These are phyloP conservation scores for Irpex sp. DNA, from an alignment of 1,284 basidiomycete genomes.

Conservation along the genomic window DNA sequence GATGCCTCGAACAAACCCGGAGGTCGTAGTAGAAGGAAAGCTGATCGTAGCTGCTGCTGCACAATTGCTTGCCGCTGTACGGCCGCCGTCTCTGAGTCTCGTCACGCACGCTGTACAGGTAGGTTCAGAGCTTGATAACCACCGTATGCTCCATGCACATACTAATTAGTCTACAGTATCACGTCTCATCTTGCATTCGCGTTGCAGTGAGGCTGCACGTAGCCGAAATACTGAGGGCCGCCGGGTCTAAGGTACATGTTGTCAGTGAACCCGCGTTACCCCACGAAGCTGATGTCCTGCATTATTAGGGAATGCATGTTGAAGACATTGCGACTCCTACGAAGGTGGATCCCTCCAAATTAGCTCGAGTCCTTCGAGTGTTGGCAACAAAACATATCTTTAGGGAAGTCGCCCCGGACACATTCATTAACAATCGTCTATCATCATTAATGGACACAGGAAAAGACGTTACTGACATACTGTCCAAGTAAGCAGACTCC, in stretches of 20 bases:
- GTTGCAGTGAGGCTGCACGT: background rate
- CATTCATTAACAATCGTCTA: conserved; percentile 40
- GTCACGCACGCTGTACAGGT: background rate
- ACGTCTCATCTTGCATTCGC: background rate
- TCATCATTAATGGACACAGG: conserved; percentile 38
- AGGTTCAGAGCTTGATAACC: background rate
- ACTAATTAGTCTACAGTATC: background rate
- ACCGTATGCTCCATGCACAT: background rate
- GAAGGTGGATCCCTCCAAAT: conserved; percentile 27
- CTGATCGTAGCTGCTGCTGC: conserved; percentile 13
- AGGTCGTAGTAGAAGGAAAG: conserved; percentile 1
- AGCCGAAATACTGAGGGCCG: background rate
- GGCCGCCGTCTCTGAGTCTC: conserved; percentile 3
- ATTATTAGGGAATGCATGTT: conserved; percentile 30
- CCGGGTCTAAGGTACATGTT: background rate
- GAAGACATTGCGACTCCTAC: conserved; percentile 31
- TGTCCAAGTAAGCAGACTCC: background rate
- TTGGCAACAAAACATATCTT: conserved; percentile 41
- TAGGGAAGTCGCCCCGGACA: conserved; percentile 36
- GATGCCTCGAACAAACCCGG: background rate
- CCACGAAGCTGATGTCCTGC: background rate
- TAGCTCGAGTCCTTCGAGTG: conserved; percentile 37
- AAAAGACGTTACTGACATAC: conserved; percentile 23
- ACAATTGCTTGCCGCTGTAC: conserved; percentile 14
- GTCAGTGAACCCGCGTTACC: no score